Evolutionary conservation across 192 early-diverging fungal species (phyloP), one percentile per base, ranked within the genome.

Genomic region (Jimgerdemannia lactiflua): DNA sequence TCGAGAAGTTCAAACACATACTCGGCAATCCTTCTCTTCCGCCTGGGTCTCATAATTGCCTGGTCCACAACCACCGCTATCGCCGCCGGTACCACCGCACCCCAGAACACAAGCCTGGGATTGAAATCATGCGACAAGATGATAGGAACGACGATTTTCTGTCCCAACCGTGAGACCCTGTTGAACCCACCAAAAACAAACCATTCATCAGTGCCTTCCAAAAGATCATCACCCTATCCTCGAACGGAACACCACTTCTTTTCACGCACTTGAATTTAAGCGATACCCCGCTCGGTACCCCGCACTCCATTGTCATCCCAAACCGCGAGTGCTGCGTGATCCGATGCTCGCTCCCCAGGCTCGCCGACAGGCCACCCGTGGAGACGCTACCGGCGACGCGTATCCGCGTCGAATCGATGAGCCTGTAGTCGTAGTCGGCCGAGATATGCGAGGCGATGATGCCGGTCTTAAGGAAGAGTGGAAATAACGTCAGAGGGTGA

Each of bases 71-170:
- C 86, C 3, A 88, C 74, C 0, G 85, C 85, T 2, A 84, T 81
- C 3, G 83, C 80, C 43, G 88, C 69, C 3, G 94, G 94, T 3
- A 91, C 64, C 4, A 85, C 70, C 3, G 83, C 70, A 0, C 88
- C 90, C 73, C 80, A 86, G 39, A 91, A 81, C 3, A 87, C 83
- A 4, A 92, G 73, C 42, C 74, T 79, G 14, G 84, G 59, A 65
- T 92, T 88, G n/a, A 87, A 86, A 18, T 85, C 82, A 3, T 84
- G 77, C 9, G 93, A 81, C 49, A 95, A 74, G 1, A 91, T 73
- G 59, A 95, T 80, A 9, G 94, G 94, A 17, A 95, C 69, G 3
- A 80, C 78, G 20, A 94, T 71, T 63, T 78, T 86, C 80, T 95
- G 93, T 18, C 89, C 92, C 71, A 95, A 80, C 9, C 92, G 89